A percentile compares a stretch with the other conserved stretches of the same genome.
phyloP scores from a whole-genome alignment of 2,329 filamentous ascomycete genomes.

The Pleoardoris graminearum region DNA sequence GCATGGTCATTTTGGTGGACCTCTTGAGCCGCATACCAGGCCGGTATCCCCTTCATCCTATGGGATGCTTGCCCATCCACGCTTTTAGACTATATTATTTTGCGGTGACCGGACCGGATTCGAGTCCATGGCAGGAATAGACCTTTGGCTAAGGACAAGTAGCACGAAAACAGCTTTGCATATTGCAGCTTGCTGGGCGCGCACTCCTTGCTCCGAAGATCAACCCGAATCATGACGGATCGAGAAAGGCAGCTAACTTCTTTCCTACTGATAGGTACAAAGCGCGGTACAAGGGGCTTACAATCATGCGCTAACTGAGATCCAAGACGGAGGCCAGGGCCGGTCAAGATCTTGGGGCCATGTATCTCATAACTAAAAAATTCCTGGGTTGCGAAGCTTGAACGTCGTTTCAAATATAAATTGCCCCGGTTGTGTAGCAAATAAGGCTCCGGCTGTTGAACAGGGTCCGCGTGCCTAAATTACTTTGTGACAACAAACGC shows the following conservation, averaged over 20 bases:
- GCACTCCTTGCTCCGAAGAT: neutral
- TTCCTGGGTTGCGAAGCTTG: slow-evolving; percentile 7
- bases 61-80: too few relatives aligned
- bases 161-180: neutral
- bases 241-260: neutral
- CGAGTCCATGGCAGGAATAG: neutral
- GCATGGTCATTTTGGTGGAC: slow-evolving; percentile 1
- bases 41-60: too few relatives aligned
- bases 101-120: slow-evolving; percentile 4
- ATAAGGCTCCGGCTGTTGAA: slow-evolving; percentile 3
- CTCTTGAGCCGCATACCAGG: slow-evolving; percentile 1
- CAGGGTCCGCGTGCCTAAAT: slow-evolving; percentile 2
- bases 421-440: slow-evolving; percentile 1
- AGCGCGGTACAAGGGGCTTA: slow-evolving; percentile 1
- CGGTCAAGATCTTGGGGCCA: neutral
- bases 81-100: too few relatives aligned
- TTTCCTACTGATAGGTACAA: slow-evolving; percentile 3
- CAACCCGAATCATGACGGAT: neutral
- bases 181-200: neutral
- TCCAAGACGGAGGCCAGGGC: slow-evolving; percentile 4
- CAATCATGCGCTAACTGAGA: neutral
- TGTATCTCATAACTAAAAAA: neutral
- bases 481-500: slow-evolving; percentile 1
- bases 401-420: slow-evolving; percentile 4
- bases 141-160: neutral